Conservation (phyloP, 1,284 basidiomycete genomes). For the Pascua sp. region DNA sequence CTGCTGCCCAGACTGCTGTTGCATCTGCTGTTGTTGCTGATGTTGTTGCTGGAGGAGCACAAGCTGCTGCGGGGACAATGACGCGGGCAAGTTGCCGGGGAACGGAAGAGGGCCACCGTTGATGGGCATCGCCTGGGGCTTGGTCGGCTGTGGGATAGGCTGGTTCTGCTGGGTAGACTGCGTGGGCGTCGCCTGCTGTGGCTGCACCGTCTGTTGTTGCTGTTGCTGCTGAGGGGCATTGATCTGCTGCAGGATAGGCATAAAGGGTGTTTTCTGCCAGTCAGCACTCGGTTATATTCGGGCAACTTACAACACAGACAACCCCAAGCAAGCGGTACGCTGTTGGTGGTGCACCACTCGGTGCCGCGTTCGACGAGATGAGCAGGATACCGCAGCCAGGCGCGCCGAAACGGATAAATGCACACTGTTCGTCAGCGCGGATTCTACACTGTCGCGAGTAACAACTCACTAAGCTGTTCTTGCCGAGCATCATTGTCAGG, state of each 20-base stretch:
- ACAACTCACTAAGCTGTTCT: slow-evolving; percentile 12
- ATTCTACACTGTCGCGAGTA: not conserved
- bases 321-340: slow-evolving; percentile 21
- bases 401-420: slow-evolving; percentile 20
- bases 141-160: not conserved
- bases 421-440: slow-evolving; percentile 1
- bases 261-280: slow-evolving; percentile 1
- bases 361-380: slow-evolving; percentile 11
- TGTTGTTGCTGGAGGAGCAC: slow-evolving; percentile 1
- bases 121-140: not conserved
- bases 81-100: not conserved
- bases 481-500: slow-evolving; percentile 13
- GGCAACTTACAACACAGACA: slow-evolving; percentile 19
- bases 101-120: not conserved
- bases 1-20: slow-evolving; percentile 1
- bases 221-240: not conserved
- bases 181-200: not conserved
- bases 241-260: not conserved
- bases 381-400: slow-evolving; percentile 23
- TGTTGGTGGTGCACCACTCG: slow-evolving; percentile 5
- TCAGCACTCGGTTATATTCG: not conserved
- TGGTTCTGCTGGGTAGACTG: not conserved
- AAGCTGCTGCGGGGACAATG: not conserved
- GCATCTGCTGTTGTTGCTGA: slow-evolving; percentile 2
- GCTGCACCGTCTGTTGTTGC: slow-evolving; percentile 4